Evolutionary conservation across 2,329 filamentous ascomycete genomes (phyloP).

Genomic region (Cladophialophora psammophila): DNA sequence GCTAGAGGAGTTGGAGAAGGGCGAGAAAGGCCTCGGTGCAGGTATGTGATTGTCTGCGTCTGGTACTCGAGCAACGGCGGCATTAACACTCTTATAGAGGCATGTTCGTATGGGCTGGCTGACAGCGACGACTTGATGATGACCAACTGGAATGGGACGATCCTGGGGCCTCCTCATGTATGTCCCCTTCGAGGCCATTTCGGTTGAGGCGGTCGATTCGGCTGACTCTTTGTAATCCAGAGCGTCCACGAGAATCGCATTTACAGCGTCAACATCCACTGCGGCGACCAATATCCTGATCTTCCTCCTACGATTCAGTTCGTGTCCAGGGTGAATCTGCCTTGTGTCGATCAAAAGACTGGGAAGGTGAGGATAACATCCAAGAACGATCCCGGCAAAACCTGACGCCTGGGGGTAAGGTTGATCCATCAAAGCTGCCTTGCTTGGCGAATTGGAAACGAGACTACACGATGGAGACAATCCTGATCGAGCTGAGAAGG

Average conservation of each 20-base stretch:
- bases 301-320: constrained; percentile 89
- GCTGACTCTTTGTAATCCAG: constrained; percentile 53
- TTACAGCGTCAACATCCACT: constrained; percentile 97
- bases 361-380: constrained; percentile 66
- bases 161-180: constrained; percentile 94
- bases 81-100: constrained; percentile 66
- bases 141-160: constrained; percentile 99
- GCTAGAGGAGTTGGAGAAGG: constrained; percentile 97
- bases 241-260: constrained; percentile 98
- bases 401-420: constrained; percentile 54
- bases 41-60: constrained; percentile 60
- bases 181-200: constrained; percentile 46
- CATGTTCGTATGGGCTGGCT: constrained; percentile 94
- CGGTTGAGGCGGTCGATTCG: background rate
- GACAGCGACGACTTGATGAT: constrained; percentile 94
- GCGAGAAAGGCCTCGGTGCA: constrained; percentile 94
- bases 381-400: background rate
- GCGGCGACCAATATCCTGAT: constrained; percentile 87
- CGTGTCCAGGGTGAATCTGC: constrained; percentile 93
- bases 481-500: constrained; percentile 85
- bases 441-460: constrained; percentile 91
- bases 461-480: constrained; percentile 93
- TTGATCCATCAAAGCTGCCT: constrained; percentile 82
- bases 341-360: constrained; percentile 81
- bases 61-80: background rate